Base-by-base conservation (phyloP, 192 early-diverging fungal genomes). In the Linnemannia exigua region DNA sequence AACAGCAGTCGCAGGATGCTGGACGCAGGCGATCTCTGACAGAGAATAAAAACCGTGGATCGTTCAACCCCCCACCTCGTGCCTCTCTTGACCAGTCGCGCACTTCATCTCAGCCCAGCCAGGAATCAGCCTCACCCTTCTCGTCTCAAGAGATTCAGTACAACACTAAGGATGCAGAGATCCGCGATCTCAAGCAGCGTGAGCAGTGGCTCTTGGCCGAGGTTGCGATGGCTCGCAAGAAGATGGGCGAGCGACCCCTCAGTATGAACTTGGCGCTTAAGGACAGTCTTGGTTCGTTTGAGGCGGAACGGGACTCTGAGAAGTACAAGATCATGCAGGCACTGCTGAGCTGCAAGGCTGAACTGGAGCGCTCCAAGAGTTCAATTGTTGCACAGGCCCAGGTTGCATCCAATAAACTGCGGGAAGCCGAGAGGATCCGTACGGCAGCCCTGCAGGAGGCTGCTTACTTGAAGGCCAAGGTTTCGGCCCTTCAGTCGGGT, bases 361-460 rank as follows among this genome's bases (percentile, higher is more conserved):
- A 93, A 72, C 36, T 91, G 46, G 77, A 88, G 14, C 84, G 81
- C 25, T 82, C 89, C 8, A 89, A 89, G 70, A 68, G 74, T 28
- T 86, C 79, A 35, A 88, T 93, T 68, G 88, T 79, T 6, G 80
- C 85, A 20, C 90, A 91, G 67, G 81, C 88, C 12, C 89, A 93
- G 54, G 67, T 85, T 9, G 77, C 90, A 4, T 90, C 89, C 22
- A 74, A 88, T 41, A 90, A 88, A 71, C 75, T 93, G 15, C 80
- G 79, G 14, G 88, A 90, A 36, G 88, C 90, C n/a, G 91, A 93
- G 67, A 76, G 88, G 22, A 87, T 90, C 31, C 87, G 90, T 8
- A 89, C 88, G 1, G 92, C 91, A 9, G 92, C 92, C 4, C 73
- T 93, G 46, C 88, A 93, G 68, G 92, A 93, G 66, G 91, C 92